Evolutionary conservation across 345 rosid species (phyloP).

Genomic region (Ailanthus altissimus): DNA sequence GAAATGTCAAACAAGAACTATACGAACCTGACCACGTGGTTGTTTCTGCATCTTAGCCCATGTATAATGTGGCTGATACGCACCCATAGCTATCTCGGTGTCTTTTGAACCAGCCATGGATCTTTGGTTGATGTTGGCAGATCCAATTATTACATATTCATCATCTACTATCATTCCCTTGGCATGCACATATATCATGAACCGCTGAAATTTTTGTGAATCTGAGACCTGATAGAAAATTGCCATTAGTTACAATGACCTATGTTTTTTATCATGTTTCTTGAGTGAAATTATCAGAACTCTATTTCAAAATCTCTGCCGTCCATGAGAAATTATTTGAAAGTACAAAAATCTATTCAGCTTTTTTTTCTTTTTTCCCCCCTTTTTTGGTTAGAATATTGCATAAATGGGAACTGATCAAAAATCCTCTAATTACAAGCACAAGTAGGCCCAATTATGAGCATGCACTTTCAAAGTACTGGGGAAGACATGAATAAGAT

Average conservation of each 20-base stretch:
- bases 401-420: background rate
- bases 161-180: conserved; percentile 96
- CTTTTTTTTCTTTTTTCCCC: background rate
- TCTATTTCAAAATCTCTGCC: background rate
- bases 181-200: conserved; percentile 93
- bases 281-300: background rate
- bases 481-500: background rate
- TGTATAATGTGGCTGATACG: conserved; percentile 85
- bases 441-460: background rate
- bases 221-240: conserved; percentile 49
- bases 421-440: background rate
- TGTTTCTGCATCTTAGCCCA: conserved; percentile 56
- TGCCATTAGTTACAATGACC: background rate
- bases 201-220: conserved; percentile 48
- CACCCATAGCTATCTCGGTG: conserved; percentile 95
- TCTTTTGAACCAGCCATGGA: conserved; percentile 97
- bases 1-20: conserved; percentile 1
- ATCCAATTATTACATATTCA: conserved; percentile 82
- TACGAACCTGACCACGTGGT: conserved; percentile 82
- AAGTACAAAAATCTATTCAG: background rate
- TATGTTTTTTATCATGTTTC: background rate
- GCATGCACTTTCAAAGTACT: background rate
- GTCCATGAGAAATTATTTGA: background rate
- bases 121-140: conserved; percentile 96
- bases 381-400: background rate